Base-by-base conservation (phyloP, 2,329 filamentous ascomycete genomes). In the Amesomyces nigricolor region DNA sequence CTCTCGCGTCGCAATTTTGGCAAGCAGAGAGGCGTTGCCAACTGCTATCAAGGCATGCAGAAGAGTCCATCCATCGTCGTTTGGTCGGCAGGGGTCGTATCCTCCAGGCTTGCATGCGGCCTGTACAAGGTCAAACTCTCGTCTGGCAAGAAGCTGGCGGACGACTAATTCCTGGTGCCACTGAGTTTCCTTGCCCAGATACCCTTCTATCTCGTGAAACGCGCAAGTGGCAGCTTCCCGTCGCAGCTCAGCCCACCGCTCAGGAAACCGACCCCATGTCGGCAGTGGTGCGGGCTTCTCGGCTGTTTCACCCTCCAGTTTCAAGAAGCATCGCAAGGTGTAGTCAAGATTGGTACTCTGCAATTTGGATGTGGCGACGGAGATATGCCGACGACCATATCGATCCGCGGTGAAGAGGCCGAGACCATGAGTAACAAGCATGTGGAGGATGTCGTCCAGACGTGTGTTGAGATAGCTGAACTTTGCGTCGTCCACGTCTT, bases 391-490 rank as follows among this genome's bases (percentile, higher is more conserved):
- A 19, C 17, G 17, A 3, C 17, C 17, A 19, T 19, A 19, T 19
- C 17, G 17, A 19, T 19, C 17, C 17, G 17, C 17, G 17, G 17
- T 19, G 17, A 19, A 19, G 17, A 19, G 17, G 17, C 3, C 17
- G 17, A 19, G 17, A 19, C 17, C 17, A 19, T 19, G 17, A 19
- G 17, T 19, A 19, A 30, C 26, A 13, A 58, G 47, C 42, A 54
- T 47, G 17, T 13, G 2, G 14, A 58, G 45, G 7, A 54, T 58
- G 29, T 58, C 56, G 17, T 54, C 56, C 22, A 58, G 19, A 5
- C 47, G 29, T 14, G 51, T 47, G n/a, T 16, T 10, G 11, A 39
- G 29, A 11, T 40, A 35, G n/a, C 13, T 4, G 26, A 37, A 45
- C 26, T 16, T 26, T 16, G 39, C 6, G 26, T 3, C 3, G 11